Base-by-base conservation (phyloP, 2,329 filamentous ascomycete species). In the Xylaria arbuscula region DNA sequence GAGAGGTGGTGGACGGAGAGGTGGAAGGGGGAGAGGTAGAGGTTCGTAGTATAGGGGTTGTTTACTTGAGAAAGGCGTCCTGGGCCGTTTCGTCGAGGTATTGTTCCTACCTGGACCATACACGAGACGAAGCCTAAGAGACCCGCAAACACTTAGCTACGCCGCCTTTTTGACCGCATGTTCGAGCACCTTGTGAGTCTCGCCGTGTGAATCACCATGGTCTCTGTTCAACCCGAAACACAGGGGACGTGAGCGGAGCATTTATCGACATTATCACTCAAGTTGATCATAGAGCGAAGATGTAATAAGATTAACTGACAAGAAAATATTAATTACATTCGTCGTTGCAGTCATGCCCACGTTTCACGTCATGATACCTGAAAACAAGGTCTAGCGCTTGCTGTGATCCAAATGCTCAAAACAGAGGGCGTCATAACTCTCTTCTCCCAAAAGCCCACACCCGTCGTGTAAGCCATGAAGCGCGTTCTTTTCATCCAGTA, bases 1-100 rank as follows among this genome's bases (percentile, higher is more conserved):
- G 17, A 69, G 50, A n/a, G 50, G 80, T 60, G 77, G 79, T 15
- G 73, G 76, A 28, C 69, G 78, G 54, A 58, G 70, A 70, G 47
- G 69, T 70, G 45, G 67, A 72, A 67, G 59, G 62, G 68, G 72
- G 36, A 45, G 67, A 42, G 61, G 70, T n/a, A 45, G 70, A 48
- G 66, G 60, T 22, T 63, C 51, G 3, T 59, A 55, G 53, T 45
- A 22, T 6, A 15, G 7, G 36, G n/a, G 6, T 5, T 28, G 28
- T 10, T 24, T n/a, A 24, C 6, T 15, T n/a, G 64, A n/a, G 13
- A 19, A 24, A 22, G 1, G 19, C 17, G 38, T 47, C 22, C 17
- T 53, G 4, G 38, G 2, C 28, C 28, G n/a, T n/a, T n/a, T 28
- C 28, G 28, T 28, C 5, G 28, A 28, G 2, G 3, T 28, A 3